phyloP scores from a whole-genome alignment of 306 rosid genomes.

The Glycyrrhiza uralensis region DNA sequence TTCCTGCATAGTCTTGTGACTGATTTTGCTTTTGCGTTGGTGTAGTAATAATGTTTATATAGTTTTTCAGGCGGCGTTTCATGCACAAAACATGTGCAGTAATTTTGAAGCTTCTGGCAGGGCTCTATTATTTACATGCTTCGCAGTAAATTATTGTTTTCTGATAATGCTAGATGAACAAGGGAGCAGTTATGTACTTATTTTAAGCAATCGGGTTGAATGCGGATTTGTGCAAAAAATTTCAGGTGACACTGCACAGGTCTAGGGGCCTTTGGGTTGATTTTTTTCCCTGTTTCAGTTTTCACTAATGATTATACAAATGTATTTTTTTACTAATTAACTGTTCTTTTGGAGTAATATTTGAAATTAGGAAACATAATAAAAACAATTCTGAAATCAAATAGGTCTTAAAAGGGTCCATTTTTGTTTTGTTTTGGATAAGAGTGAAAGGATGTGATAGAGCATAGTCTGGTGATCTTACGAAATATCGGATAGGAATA shows the following conservation, averaged over 20 bases:
- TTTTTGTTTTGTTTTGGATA: no score
- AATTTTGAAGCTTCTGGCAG: background rate
- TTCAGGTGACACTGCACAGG: background rate
- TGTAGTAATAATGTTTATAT: background rate
- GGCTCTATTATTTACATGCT: background rate
- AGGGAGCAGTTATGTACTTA: background rate
- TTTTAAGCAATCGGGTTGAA: background rate
- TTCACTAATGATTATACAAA: no score
- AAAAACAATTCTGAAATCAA: no score
- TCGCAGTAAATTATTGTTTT: background rate
- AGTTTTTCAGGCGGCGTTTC: no score
- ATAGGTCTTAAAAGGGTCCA: no score
- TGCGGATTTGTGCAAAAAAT: background rate
- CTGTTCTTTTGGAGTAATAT: no score
- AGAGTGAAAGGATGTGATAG: no score
- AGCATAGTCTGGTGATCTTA: no score
- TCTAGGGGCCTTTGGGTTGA: background rate
- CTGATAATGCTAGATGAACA: background rate
- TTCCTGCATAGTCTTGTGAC: background rate
- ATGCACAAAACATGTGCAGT: background rate
- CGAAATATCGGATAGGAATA: no score
- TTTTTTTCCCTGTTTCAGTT: no score
- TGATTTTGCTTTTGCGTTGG: background rate
- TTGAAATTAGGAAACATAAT: no score
- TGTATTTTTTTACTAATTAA: no score